Evolutionary conservation across 352 stramenopile genomes (phyloP), one percentile per base, ranked within the genome.

Genomic region (Pythium monospermum): DNA sequence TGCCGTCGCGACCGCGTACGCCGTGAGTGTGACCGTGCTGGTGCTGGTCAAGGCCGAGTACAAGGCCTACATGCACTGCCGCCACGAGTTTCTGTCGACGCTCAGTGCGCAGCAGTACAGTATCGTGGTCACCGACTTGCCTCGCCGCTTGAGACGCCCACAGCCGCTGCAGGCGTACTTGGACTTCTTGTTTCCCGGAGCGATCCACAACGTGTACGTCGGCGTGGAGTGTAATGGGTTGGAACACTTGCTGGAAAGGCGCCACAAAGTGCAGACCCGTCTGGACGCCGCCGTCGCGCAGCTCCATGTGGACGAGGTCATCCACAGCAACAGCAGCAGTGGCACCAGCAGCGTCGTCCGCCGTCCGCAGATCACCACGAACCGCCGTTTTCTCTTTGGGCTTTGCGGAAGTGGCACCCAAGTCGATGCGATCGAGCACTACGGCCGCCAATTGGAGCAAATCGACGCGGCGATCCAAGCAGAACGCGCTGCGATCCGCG

Each of bases 101-200:
- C 76, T 69, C 32, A 61, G 68, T 19, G 70, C 78, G 11, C 76
- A 85, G 54, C 81, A 87, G 55, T 92, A 90, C 66, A 81, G 68
- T 33, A 62, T 92, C 36, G 71, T 90, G 30, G 71, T 90, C 37
- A 78, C 72, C 19, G 76, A 88, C 27, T 53, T 90, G 25, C 81
- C 81, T 6, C 38, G 66, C 25, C 59, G 71, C 3, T 66, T 88
- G 43, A 66, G 75, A 26, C 66, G 63, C 0, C 75, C 69, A 30
- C 64, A 85, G 61, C 83, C 76, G 40, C 53, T 92, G 30, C 61
- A 74, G 30, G 57, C 65, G 23, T 92, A 88, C 71, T 53, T 92
- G 54, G 52, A 83, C 21, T 79, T 74, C 40, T 58, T 90, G 50
- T 92, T 90, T 36, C 76, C 81, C 1, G 48, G 64, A 45, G 61